Percentiles rank a stretch among this genome's conserved stretches.
Conservation (phyloP, 768 basidiomycete genomes). For the Phaeotremella fagi region DNA sequence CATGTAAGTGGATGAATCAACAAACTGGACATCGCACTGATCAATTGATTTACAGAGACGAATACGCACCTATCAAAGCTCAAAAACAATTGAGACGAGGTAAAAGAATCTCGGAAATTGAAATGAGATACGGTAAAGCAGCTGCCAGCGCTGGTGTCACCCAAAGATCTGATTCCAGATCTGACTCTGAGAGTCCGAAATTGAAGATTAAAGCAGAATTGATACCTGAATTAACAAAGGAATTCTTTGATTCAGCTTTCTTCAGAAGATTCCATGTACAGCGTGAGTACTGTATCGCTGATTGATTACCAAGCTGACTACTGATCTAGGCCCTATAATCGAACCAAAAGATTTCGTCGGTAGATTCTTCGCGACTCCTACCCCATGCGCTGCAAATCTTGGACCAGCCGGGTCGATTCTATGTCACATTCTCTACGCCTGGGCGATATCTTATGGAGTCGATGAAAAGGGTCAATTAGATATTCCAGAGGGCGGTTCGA, state of each 20-base stretch:
- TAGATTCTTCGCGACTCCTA: slow-evolving; percentile 52
- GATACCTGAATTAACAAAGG: slow-evolving; percentile 67
- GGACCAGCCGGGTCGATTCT: slow-evolving; percentile 71
- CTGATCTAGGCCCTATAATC: slow-evolving; percentile 68
- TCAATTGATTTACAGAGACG: slow-evolving; percentile 60
- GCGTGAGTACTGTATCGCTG: slow-evolving; percentile 60
- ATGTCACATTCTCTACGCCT: slow-evolving; percentile 72
- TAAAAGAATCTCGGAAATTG: slow-evolving; percentile 42
- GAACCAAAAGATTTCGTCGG: slow-evolving; percentile 72
- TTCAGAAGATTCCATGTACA: slow-evolving; percentile 80
- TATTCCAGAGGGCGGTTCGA: slow-evolving; percentile 31
- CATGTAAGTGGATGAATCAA: slow-evolving; percentile 81
- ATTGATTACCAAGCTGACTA: too few relatives aligned
- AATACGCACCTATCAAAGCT: slow-evolving; percentile 84
- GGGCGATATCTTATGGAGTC: slow-evolving; percentile 85
- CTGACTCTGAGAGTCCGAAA: slow-evolving; percentile 2
- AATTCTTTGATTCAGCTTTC: slow-evolving; percentile 81
- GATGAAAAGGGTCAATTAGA: slow-evolving; percentile 68
- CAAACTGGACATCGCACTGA: slow-evolving; percentile 7
- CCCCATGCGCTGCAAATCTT: slow-evolving; percentile 57
- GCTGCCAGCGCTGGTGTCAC: slow-evolving; percentile 19
- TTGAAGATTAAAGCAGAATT: slow-evolving; percentile 31
- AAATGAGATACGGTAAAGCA: slow-evolving; percentile 34
- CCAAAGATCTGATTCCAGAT: slow-evolving; percentile 2
- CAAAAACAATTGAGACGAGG: slow-evolving; percentile 64